Percentiles rank a stretch among this genome's conserved stretches.
Evolutionary conservation across 139 green algal species (phyloP).

Genomic region (Gonium pectorale): DNA sequence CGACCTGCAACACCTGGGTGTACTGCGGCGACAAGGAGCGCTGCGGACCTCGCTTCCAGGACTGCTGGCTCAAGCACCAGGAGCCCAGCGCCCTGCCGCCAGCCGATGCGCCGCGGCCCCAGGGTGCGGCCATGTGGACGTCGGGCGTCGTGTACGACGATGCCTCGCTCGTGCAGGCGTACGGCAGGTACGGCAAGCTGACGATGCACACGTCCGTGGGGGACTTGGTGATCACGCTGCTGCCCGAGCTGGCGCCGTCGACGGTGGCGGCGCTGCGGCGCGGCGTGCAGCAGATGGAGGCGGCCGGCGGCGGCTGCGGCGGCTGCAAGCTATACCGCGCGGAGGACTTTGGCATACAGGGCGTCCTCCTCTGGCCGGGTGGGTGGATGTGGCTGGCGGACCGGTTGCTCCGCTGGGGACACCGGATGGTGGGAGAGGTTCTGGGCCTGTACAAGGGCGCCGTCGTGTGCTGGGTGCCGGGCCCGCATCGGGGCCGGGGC

Average conservation of each 20-base stretch:
- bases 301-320: background rate
- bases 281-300: constrained; percentile 7
- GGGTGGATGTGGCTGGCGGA: background rate
- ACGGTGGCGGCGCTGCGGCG: constrained; percentile 42
- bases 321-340: constrained; percentile 38
- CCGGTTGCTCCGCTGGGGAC: too few species aligned
- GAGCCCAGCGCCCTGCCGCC: background rate
- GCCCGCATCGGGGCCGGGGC: background rate
- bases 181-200: background rate
- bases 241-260: constrained; percentile 41
- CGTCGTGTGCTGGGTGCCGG: too few species aligned
- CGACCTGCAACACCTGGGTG: constrained; percentile 32
- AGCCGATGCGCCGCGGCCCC: background rate
- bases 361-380: constrained; percentile 25
- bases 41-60: background rate
- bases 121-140: background rate
- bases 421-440: too few species aligned
- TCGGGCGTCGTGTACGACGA: background rate
- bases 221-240: constrained; percentile 28
- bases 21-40: constrained; percentile 24
- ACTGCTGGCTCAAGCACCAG: constrained; percentile 41
- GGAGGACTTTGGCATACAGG: constrained; percentile 52
- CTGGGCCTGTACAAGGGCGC: too few species aligned
- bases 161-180: background rate
- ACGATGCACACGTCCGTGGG: constrained; percentile 14